Evolutionary conservation across 192 early-diverging fungal genomes (phyloP).

Genomic region (Backusella sp.): DNA sequence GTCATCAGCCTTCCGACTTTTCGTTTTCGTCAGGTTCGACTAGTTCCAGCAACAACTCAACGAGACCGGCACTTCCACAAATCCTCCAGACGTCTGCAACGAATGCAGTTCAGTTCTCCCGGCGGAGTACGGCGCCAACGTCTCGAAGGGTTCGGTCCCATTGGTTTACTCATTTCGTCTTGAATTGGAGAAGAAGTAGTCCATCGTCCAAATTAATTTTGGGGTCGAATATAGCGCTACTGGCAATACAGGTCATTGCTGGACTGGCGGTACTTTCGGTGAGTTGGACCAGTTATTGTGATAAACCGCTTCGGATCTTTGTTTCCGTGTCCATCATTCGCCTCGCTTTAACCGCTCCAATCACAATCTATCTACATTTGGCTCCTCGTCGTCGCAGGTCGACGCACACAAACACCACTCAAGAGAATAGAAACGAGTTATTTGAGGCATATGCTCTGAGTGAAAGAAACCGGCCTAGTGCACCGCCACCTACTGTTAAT

Average conservation of each 20-base stretch:
- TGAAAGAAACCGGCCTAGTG: not conserved
- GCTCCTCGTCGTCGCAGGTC: constrained; percentile 37
- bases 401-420: not conserved
- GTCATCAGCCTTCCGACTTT: constrained; percentile 23
- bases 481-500: not conserved
- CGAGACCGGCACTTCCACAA: constrained; percentile 23
- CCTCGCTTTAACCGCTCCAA: constrained; percentile 60
- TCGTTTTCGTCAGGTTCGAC: constrained; percentile 16
- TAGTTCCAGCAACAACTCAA: constrained; percentile 3
- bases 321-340: constrained; percentile 60
- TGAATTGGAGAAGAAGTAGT: constrained; percentile 37
- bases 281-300: constrained; percentile 45
- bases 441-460: not conserved
- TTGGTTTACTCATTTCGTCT: constrained; percentile 29
- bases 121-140: constrained; percentile 30
- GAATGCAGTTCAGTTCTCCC: constrained; percentile 23
- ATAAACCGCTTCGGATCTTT: constrained; percentile 56
- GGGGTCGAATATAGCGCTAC: constrained; percentile 19
- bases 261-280: constrained; percentile 48
- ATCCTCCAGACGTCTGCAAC: constrained; percentile 21
- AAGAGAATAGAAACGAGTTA: not conserved
- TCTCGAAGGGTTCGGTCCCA: constrained; percentile 41
- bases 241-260: constrained; percentile 35
- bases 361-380: constrained; percentile 61
- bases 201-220: constrained; percentile 43